Percentiles rank a stretch among this genome's conserved stretches.
Conservation (phyloP, 179 eudicot genomes). For the Spinacia oleracea region DNA sequence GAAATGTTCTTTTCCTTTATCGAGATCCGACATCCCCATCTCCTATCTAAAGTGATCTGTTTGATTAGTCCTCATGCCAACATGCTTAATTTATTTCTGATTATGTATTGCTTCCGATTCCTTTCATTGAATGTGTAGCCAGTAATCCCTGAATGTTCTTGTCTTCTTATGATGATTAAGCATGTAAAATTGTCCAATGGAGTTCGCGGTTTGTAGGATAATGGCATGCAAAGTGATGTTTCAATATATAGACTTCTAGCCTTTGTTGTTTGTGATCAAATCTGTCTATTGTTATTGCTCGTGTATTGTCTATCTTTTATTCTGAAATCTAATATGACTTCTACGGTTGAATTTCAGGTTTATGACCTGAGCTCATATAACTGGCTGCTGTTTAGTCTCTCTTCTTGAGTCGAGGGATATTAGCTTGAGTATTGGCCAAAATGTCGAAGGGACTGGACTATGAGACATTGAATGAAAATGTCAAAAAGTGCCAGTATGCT, state of each 20-base stretch:
- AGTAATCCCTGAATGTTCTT: neutral
- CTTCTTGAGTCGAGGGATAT: conserved; percentile 26
- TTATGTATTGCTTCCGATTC: neutral
- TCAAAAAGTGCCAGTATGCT: conserved; percentile 92
- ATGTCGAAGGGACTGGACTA: conserved; percentile 84
- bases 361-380: conserved; percentile 25
- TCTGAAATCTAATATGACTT: neutral
- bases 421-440: conserved; percentile 13
- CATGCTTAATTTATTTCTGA: neutral
- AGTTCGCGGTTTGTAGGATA: neutral
- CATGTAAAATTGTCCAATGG: neutral
- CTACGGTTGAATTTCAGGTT: conserved; percentile 23
- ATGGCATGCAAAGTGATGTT: neutral
- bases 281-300: neutral
- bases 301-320: neutral
- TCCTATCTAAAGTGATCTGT: neutral
- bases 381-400: conserved; percentile 11
- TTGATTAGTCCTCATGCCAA: conserved; percentile 13
- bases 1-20: neutral
- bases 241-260: neutral
- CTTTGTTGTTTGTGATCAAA: neutral
- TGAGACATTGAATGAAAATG: conserved; percentile 85
- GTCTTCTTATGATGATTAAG: neutral
- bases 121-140: neutral
- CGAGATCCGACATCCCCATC: neutral